phyloP scores from a whole-genome alignment of 2,329 filamentous ascomycete genomes.

The Zymoseptoria ardabiliae region DNA sequence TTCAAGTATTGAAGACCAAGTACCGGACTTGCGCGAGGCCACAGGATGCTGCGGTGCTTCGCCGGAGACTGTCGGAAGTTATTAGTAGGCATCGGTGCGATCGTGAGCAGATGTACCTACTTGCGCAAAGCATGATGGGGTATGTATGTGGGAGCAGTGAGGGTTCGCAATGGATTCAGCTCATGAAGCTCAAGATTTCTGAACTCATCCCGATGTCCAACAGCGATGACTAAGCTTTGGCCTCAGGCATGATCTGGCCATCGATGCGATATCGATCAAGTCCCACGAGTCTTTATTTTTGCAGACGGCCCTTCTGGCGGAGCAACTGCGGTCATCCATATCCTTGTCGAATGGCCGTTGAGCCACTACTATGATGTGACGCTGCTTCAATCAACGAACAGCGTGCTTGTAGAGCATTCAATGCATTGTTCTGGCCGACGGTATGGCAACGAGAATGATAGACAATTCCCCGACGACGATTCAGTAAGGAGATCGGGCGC shows the following conservation, averaged over 20 bases:
- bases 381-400: background rate
- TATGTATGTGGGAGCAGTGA: background rate
- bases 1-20: conserved; percentile 26
- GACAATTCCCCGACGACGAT: background rate
- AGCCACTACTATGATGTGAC: background rate
- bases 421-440: background rate
- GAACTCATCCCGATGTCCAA: background rate
- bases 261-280: background rate
- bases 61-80: conserved; percentile 66
- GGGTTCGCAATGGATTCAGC: background rate
- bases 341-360: background rate
- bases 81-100: conserved; percentile 1
- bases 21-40: conserved; percentile 88
- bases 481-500: background rate
- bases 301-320: background rate
- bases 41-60: conserved; percentile 93
- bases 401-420: background rate
- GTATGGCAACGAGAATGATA: background rate
- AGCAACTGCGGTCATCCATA: background rate
- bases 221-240: background rate
- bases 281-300: background rate
- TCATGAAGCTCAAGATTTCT: background rate
- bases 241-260: background rate
- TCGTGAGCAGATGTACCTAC: conserved; percentile 18
- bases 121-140: conserved; percentile 33